A percentile compares a stretch with the other conserved stretches of the same genome.
These are phyloP conservation scores for Blastocladiella britannica DNA, from an alignment of 192 early-diverging fungal species.

Conservation along the genomic window DNA sequence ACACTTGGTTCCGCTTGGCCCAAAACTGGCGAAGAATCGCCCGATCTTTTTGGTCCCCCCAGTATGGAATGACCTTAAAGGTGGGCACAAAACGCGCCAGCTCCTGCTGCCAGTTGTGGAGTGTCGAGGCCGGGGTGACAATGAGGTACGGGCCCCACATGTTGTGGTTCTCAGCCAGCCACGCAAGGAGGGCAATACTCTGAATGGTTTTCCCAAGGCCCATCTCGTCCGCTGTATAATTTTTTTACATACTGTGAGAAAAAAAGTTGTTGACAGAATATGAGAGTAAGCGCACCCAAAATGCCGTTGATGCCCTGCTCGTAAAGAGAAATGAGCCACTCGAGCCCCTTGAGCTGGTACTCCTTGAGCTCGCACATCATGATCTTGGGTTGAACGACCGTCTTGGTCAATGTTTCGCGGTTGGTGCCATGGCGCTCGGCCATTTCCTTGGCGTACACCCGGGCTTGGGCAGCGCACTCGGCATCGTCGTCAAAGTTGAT, in stretches of 20 bases:
- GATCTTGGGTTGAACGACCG: constrained; percentile 64
- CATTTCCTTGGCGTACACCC: constrained; percentile 51
- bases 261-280: too few species aligned
- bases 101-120: constrained; percentile 89
- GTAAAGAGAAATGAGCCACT: constrained; percentile 68
- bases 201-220: constrained; percentile 75
- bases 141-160: constrained; percentile 86
- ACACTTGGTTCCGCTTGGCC: constrained; percentile 48
- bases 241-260: not conserved
- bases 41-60: constrained; percentile 64
- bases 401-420: constrained; percentile 52
- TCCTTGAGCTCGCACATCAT: constrained; percentile 65
- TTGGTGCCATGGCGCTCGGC: constrained; percentile 41
- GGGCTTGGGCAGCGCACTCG: constrained; percentile 52
- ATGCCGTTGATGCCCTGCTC: constrained; percentile 84
- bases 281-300: too few species aligned
- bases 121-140: constrained; percentile 65
- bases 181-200: constrained; percentile 71
- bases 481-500: constrained; percentile 63
- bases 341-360: constrained; percentile 65
- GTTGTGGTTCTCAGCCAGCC: constrained; percentile 62
- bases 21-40: constrained; percentile 61
- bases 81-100: constrained; percentile 55
- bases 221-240: not conserved
- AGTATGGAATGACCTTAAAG: constrained; percentile 68